Percentiles rank a stretch among this genome's conserved stretches.
Evolutionary conservation across 202 grass and related monocot species (phyloP).

Genomic region (Cymbopogon flexuosus): DNA sequence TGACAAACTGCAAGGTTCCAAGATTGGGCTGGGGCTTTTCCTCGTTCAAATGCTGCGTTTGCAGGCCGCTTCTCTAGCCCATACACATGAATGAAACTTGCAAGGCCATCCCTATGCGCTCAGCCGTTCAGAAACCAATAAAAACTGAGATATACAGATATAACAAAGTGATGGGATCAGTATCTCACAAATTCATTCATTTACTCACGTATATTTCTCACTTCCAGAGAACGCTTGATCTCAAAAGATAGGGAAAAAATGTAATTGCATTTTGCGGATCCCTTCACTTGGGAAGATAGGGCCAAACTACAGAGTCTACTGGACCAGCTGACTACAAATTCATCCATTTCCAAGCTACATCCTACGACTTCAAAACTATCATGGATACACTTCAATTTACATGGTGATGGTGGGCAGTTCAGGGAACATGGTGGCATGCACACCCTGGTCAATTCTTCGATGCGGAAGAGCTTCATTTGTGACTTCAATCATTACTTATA

Average conservation of each 20-base stretch:
- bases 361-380: neutral
- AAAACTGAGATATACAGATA: too few relatives aligned
- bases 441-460: neutral
- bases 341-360: slow-evolving; percentile 2
- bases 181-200: neutral
- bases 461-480: slow-evolving; percentile 6
- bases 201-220: neutral
- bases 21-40: neutral
- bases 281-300: neutral
- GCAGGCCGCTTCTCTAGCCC: neutral
- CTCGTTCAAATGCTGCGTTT: neutral
- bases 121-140: neutral
- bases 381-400: neutral
- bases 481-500: neutral
- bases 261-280: neutral
- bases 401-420: too few relatives aligned
- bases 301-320: neutral
- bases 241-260: neutral
- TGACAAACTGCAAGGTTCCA: neutral
- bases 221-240: neutral
- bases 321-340: slow-evolving; percentile 12
- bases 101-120: neutral
- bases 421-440: neutral
- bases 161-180: neutral
- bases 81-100: neutral